Percentiles rank a stretch among this genome's conserved stretches.
phyloP scores from a whole-genome alignment of 768 basidiomycete genomes.

The Boletus subparvulus region DNA sequence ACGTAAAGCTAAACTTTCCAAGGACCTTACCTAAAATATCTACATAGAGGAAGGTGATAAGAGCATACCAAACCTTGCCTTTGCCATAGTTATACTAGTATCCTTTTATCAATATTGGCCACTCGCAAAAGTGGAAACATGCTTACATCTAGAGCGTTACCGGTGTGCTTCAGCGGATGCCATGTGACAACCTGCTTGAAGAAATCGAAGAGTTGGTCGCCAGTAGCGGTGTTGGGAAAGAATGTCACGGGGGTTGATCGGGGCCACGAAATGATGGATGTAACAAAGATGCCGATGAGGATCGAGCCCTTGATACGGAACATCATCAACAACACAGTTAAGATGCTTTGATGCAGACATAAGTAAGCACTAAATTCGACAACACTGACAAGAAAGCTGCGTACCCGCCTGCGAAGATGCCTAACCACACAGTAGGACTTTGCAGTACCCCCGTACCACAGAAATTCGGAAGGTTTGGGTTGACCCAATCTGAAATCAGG shows the following conservation, averaged over 20 bases:
- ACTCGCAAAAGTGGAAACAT: not conserved
- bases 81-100: conserved; percentile 53
- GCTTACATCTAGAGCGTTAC: conserved; percentile 68
- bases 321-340: conserved; percentile 79
- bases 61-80: conserved; percentile 82
- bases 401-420: conserved; percentile 80
- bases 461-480: conserved; percentile 49
- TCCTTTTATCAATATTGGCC: conserved; percentile 5
- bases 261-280: conserved; percentile 87
- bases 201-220: conserved; percentile 74
- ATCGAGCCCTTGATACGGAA: conserved; percentile 84
- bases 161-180: conserved; percentile 58
- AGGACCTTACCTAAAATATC: conserved; percentile 66
- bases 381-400: conserved; percentile 19
- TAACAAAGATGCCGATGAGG: conserved; percentile 79
- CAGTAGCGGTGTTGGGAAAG: conserved; percentile 70
- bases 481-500: conserved; percentile 41
- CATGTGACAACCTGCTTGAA: conserved; percentile 85
- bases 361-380: conserved; percentile 3
- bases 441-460: conserved; percentile 66
- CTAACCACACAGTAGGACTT: conserved; percentile 84
- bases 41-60: conserved; percentile 88
- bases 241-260: conserved; percentile 77
- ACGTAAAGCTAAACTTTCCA: not conserved
- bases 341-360: conserved; percentile 43